A percentile compares a stretch with the other conserved stretches of the same genome.
These are phyloP conservation scores for Phytophthora hibernalis DNA, from an alignment of 352 stramenopile genomes.

Conservation along the genomic window DNA sequence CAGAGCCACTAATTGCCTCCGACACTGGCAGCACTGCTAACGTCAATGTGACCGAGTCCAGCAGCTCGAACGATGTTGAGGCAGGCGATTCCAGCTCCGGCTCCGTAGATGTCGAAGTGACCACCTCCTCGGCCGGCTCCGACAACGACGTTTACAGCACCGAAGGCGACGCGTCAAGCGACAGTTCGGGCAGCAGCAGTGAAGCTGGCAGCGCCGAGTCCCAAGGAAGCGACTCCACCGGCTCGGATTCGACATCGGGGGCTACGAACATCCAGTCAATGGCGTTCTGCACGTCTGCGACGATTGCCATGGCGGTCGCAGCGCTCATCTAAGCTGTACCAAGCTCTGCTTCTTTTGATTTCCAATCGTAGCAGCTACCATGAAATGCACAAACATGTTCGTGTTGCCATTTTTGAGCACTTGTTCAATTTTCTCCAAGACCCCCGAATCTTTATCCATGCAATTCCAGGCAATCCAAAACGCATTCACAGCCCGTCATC, in stretches of 20 bases:
- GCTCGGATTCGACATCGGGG: constrained; percentile 21
- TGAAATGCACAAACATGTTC: constrained; percentile 28
- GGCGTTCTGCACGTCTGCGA: constrained; percentile 26
- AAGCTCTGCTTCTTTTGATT: constrained; percentile 7
- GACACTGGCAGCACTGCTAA: not conserved
- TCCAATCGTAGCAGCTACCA: not conserved
- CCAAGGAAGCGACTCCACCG: constrained; percentile 2
- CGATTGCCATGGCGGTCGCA: constrained; percentile 17
- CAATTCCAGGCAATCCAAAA: constrained; percentile 12
- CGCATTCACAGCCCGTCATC: not conserved
- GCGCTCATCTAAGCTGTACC: constrained; percentile 27
- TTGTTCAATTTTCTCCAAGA: not conserved
- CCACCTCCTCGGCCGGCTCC: constrained; percentile 8
- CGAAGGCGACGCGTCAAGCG: constrained; percentile 2
- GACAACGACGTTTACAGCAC: constrained; percentile 16
- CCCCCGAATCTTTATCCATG: constrained; percentile 7
- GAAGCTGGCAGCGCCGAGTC: constrained; percentile 1
- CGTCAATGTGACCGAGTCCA: constrained; percentile 6
- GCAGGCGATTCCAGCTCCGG: constrained; percentile 18
- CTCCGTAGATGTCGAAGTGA: not conserved
- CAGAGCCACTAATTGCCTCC: not conserved
- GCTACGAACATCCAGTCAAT: constrained; percentile 11
- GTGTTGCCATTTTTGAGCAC: not conserved
- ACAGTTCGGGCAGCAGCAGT: constrained; percentile 21
- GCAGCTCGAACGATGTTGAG: constrained; percentile 1